phyloP scores from a whole-genome alignment of 2,329 filamentous ascomycete species.

The Hymenoscyphus repandus region DNA sequence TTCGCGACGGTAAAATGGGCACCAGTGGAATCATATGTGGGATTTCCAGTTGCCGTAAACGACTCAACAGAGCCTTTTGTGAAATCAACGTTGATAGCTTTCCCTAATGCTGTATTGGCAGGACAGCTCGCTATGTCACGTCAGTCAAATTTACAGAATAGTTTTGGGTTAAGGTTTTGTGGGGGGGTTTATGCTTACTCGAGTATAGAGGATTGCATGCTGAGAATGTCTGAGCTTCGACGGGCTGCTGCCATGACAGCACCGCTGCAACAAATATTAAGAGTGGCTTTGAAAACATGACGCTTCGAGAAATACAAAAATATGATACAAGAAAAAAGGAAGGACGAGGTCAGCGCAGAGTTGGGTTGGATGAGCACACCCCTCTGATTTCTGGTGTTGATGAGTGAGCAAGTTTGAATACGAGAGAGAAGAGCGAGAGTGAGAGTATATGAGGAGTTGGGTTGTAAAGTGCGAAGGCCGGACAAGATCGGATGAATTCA shows the following conservation, averaged over 20 bases:
- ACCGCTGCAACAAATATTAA: constrained; percentile 17
- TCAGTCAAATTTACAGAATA: constrained; percentile 12
- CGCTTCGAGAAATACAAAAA: constrained; percentile 13
- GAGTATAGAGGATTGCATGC: constrained; percentile 48
- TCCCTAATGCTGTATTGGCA: constrained; percentile 73
- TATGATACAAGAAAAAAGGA: constrained; percentile 10
- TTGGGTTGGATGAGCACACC: too few relatives aligned
- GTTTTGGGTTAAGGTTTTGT: neutral
- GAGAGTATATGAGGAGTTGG: neutral
- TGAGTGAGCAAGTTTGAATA: neutral
- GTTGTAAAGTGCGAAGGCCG: neutral
- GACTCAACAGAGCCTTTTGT: constrained; percentile 70
- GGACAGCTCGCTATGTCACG: constrained; percentile 53
- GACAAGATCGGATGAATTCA: neutral
- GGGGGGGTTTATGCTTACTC: constrained; percentile 26
- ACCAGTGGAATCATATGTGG: constrained; percentile 71
- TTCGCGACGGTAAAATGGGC: constrained; percentile 74
- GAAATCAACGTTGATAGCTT: constrained; percentile 81
- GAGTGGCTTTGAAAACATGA: constrained; percentile 26
- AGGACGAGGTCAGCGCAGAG: neutral
- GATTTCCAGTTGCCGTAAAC: constrained; percentile 65
- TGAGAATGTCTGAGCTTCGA: constrained; percentile 46
- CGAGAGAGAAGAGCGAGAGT: neutral
- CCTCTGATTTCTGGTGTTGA: neutral
- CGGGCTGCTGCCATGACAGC: constrained; percentile 13